Evolutionary conservation across 805 yeast species (phyloP), one percentile per base, ranked within the genome.

Genomic region (Sporopachydermia lactativora): DNA sequence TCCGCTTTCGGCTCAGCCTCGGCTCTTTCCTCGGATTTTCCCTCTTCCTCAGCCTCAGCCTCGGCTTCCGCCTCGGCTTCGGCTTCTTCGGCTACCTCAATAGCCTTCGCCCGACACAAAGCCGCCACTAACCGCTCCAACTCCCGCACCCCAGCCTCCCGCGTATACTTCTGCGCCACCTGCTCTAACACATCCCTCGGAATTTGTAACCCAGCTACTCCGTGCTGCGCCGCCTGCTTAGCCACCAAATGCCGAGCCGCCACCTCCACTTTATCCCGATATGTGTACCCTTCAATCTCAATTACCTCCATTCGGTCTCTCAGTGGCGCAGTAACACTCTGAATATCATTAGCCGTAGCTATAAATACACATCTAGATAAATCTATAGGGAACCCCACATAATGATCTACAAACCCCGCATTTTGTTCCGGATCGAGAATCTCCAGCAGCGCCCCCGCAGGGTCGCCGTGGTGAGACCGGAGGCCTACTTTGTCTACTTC

Each of bases 361-460:
- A 85, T 71, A 52, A 85, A 85, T 15, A 83, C 61, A 11, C 82
- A 80, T 49, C 81, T 82, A 3, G 94, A 81, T 47, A 85, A 61
- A 53, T 85, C 95, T 15, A 85, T 67, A 0, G 95, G 94, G 60
- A 85, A 80, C 3, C 92, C 92, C 41, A 85, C 59, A 55, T 81
- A 85, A 55, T 83, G 94, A 59, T 85, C 96, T 34, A 71, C 72
- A 58, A 84, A 85, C 19, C 73, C 65, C 28, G 64, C 59, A 57
- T 85, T 85, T 54, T 85, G 95, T 55, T 85, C 95, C 0, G 96
- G 95, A 52, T 85, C 96, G 45, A 85, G 66, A 1, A 85, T 88
- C 57, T 85, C 96, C 44, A 85, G 65, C 49, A 85, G 64, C 0
- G 95, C 95, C 28, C 94, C 94, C 14, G 86, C 79, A 1, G 95